These are phyloP conservation scores for Casuarina glauca DNA, from an alignment of 306 rosid genomes.

Conservation along the genomic window DNA sequence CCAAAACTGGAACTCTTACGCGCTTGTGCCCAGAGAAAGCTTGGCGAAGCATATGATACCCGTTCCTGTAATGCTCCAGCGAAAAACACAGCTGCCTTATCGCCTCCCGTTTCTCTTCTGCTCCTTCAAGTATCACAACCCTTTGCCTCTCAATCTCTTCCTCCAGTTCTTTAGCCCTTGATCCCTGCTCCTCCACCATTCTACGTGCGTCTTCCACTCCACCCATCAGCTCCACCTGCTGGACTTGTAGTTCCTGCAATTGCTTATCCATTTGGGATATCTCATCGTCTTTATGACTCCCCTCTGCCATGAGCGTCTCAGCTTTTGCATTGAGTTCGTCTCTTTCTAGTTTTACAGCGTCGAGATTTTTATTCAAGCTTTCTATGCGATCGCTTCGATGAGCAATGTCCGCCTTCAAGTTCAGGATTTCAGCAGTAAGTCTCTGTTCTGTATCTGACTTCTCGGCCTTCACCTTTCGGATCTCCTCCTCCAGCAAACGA, in stretches of 20 bases:
- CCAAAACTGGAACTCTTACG: slow-evolving; percentile 51
- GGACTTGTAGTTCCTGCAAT: slow-evolving; percentile 51
- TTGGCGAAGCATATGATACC: slow-evolving; percentile 56
- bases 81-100: slow-evolving; percentile 91
- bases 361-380: slow-evolving; percentile 43
- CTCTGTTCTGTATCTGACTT: slow-evolving; percentile 51
- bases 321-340: slow-evolving; percentile 51
- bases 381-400: slow-evolving; percentile 42
- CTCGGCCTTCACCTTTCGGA: slow-evolving; percentile 64
- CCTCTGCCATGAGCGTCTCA: slow-evolving; percentile 39
- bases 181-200: slow-evolving; percentile 49
- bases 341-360: slow-evolving; percentile 45
- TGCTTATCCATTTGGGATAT: slow-evolving; percentile 42
- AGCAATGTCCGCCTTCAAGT: slow-evolving; percentile 46
- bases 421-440: slow-evolving; percentile 47
- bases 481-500: slow-evolving; percentile 78
- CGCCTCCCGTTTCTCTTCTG: slow-evolving; percentile 87
- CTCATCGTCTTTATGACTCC: slow-evolving; percentile 41
- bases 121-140: slow-evolving; percentile 56
- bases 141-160: slow-evolving; percentile 73
- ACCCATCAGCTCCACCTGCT: slow-evolving; percentile 46
- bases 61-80: slow-evolving; percentile 74
- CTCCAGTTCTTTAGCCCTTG: slow-evolving; percentile 52
- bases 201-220: slow-evolving; percentile 48
- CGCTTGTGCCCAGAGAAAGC: slow-evolving; percentile 56